Evolutionary conservation across 495 filamentous ascomycete species (phyloP).

Genomic region (Trichoderma erinaceum): DNA sequence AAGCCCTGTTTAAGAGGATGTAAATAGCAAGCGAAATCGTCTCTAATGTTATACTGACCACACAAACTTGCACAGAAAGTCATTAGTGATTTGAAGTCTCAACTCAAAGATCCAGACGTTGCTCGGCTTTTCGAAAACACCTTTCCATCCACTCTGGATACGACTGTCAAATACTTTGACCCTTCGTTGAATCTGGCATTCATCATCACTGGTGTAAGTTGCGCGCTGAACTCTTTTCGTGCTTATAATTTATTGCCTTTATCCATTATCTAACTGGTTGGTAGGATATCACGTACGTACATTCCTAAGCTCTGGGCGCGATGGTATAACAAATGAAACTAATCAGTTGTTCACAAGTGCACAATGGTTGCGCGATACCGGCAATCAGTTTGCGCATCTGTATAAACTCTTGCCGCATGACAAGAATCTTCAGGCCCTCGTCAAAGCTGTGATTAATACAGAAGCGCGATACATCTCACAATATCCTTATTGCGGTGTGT

Average conservation of each 20-base stretch:
- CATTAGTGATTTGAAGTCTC: slow-evolving; percentile 40
- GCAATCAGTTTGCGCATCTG: slow-evolving; percentile 60
- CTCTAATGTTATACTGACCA: not conserved
- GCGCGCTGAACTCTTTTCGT: not conserved
- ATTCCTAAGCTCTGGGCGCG: not conserved
- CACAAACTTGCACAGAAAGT: not conserved
- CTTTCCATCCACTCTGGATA: slow-evolving; percentile 64
- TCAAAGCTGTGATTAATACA: slow-evolving; percentile 59
- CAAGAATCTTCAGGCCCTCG: slow-evolving; percentile 51
- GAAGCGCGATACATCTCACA: slow-evolving; percentile 56
- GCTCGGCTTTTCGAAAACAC: slow-evolving; percentile 58
- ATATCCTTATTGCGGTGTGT: slow-evolving; percentile 59
- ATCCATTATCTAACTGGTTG: not conserved
- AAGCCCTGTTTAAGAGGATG: not conserved
- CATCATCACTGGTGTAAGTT: slow-evolving; percentile 58
- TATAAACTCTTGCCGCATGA: slow-evolving; percentile 44
- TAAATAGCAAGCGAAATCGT: not conserved
- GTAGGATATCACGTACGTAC: slow-evolving; percentile 6
- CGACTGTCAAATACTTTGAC: slow-evolving; percentile 47
- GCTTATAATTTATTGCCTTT: not conserved
- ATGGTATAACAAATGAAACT: not conserved
- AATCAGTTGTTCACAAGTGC: slow-evolving; percentile 35
- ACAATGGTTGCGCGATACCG: slow-evolving; percentile 66
- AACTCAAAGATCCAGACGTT: slow-evolving; percentile 59
- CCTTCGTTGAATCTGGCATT: slow-evolving; percentile 35